Conservation (phyloP, 345 rosid genomes). For the Populus tremula region DNA sequence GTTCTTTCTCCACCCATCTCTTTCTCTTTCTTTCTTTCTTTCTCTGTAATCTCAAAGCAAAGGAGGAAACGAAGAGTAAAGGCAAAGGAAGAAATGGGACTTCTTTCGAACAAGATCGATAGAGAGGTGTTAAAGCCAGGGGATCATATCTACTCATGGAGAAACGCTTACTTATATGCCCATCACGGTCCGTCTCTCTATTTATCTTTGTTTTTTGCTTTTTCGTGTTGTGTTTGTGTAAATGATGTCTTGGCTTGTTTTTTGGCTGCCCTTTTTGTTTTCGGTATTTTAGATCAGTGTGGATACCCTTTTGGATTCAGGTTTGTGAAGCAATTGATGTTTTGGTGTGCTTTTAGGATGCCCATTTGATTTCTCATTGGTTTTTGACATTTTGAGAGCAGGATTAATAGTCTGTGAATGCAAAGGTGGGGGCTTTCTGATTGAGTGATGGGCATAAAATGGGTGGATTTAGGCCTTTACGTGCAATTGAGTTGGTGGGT, state of each 20-base stretch:
- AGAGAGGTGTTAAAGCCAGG: conserved; percentile 56
- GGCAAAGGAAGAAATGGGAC: conserved; percentile 37
- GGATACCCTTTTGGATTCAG: neutral
- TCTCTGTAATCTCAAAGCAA: no score
- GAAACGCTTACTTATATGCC: conserved; percentile 58
- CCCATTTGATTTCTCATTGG: neutral
- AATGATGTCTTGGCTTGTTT: neutral
- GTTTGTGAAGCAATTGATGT: neutral
- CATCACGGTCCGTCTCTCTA: conserved; percentile 62
- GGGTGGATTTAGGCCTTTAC: neutral
- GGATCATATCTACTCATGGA: conserved; percentile 87
- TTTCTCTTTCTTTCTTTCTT: no score
- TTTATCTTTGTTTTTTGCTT: neutral
- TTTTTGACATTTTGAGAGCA: neutral
- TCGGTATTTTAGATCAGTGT: neutral
- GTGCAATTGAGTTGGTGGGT: neutral
- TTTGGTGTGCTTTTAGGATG: neutral
- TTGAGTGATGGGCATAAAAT: neutral
- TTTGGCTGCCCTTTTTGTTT: neutral
- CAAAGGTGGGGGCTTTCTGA: neutral
- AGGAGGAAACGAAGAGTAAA: neutral
- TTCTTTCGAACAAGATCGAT: conserved; percentile 52
- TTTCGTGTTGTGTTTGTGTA: neutral
- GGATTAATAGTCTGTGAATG: neutral
- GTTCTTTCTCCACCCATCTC: no score